A percentile compares a stretch with the other conserved stretches of the same genome.
Conservation (phyloP, 2,329 filamentous ascomycete genomes). For the Aureobasidium musti region DNA sequence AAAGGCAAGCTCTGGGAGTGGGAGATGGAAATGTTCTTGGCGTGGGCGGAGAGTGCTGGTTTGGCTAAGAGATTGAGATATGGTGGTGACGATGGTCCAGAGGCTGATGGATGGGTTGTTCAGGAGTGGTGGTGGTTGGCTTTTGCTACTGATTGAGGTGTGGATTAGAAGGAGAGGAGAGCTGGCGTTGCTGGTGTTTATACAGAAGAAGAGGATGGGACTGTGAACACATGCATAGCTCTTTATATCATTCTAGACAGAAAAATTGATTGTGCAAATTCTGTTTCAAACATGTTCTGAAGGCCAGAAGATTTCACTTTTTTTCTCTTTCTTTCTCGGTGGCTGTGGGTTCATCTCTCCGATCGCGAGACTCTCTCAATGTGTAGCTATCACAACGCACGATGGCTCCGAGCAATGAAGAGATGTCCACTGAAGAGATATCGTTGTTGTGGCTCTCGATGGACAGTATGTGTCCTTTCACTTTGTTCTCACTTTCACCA, state of each 20-base stretch:
- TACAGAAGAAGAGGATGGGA: neutral
- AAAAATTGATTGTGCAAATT: neutral
- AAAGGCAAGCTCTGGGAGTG: slow-evolving; percentile 63
- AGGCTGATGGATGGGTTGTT: slow-evolving; percentile 13
- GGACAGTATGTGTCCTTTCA: neutral
- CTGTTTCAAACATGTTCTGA: too few relatives aligned
- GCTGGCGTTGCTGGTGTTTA: neutral
- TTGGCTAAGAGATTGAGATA: slow-evolving; percentile 48
- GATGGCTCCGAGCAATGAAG: too few relatives aligned
- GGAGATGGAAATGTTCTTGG: slow-evolving; percentile 60
- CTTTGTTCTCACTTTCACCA: too few relatives aligned
- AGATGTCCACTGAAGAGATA: too few relatives aligned
- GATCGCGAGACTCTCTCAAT: neutral
- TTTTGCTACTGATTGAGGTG: slow-evolving; percentile 1
- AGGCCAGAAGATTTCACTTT: too few relatives aligned
- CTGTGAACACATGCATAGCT: neutral
- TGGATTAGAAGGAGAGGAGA: neutral
- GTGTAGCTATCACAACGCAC: neutral
- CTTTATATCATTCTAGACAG: neutral
- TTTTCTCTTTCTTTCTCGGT: too few relatives aligned
- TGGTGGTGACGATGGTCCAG: slow-evolving; percentile 36
- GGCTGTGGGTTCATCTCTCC: too few relatives aligned
- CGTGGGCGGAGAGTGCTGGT: slow-evolving; percentile 60
- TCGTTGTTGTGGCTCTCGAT: too few relatives aligned
- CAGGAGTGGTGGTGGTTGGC: slow-evolving; percentile 27